Base-by-base conservation (phyloP, 106 monocot genomes). In the Dendrobium officinale region DNA sequence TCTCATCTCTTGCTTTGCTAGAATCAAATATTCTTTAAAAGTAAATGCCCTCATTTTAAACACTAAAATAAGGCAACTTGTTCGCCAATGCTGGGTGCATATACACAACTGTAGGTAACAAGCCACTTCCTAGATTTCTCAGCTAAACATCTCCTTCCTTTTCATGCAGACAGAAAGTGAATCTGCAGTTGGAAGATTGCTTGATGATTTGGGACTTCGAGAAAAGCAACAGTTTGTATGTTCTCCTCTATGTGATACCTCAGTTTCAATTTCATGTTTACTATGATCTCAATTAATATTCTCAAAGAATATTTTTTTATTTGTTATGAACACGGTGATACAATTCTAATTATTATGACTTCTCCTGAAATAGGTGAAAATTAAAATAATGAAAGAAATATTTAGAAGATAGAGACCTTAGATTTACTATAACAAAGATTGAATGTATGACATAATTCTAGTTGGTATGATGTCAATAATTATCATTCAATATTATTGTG, bases 221-320 rank as follows among this genome's bases (percentile, higher is more conserved):
- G 92, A 87, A 55, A 94, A 91, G 75, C 92, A 91, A 75, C 98
- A 98, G 77, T 83, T 86, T 88, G 98, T 97, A 94, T 83, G 94
- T 75, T 31, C 55, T 42, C 43, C 20, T 70, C n/a, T 70, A 33
- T 37, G n/a, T 13, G 15, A 11, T 70, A 33, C 10, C 70, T 70
- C 4, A 37, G 11, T 70, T 31, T 70, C 13, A 70, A 70, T 31
- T 8, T 3, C 11, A 22, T n/a, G 61, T 22, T 37, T 31, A 37
- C 37, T 31, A 4, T 4, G 9, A 70, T 70, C 33, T 13, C 31
- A 70, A 70, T 27, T 70, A 33, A 70, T 11, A 37, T 22, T n/a
- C 8, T 22, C 22, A 15, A 13, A 13, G 15, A 51, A 51, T 51
- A 13, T 13, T 51, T 51, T 51, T 51, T 3, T 51, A 51, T 51